Conservation (phyloP, 192 early-diverging fungal genomes). For the Coemansia sp. region DNA sequence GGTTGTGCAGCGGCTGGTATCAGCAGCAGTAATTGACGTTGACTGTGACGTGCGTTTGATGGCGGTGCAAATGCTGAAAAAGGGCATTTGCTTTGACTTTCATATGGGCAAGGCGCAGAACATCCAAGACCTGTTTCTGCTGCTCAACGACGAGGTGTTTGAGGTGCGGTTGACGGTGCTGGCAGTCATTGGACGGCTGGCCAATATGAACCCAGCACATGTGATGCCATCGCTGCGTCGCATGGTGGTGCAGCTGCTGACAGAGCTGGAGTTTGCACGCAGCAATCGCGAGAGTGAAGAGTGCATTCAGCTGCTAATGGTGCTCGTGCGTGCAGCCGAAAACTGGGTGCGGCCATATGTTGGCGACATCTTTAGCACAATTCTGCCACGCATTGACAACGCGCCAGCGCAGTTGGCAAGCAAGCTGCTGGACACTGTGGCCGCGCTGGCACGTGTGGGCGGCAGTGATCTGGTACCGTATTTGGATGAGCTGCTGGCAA, state of each 20-base stretch:
- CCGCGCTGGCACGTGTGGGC: constrained; percentile 78
- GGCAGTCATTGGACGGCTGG: constrained; percentile 82
- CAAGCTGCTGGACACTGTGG: constrained; percentile 60
- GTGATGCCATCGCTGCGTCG: constrained; percentile 93
- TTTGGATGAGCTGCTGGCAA: constrained; percentile 75
- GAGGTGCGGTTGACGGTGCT: constrained; percentile 83
- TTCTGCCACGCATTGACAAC: constrained; percentile 83
- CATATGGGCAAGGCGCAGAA: constrained; percentile 91
- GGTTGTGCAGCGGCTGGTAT: constrained; percentile 82
- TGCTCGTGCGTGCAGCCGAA: constrained; percentile 78
- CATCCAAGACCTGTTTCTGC: constrained; percentile 84
- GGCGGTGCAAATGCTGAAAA: constrained; percentile 44
- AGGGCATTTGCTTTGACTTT: constrained; percentile 79
- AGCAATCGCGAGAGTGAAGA: constrained; percentile 53
- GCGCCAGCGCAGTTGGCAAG: constrained; percentile 66
- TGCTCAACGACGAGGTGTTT: constrained; percentile 93
- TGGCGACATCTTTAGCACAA: constrained; percentile 78
- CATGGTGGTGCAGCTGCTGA: constrained; percentile 85
- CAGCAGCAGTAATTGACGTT: constrained; percentile 83
- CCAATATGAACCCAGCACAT: constrained; percentile 90
- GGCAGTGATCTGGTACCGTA: constrained; percentile 83
- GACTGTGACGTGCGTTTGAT: constrained; percentile 35
- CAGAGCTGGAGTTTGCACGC: constrained; percentile 87
- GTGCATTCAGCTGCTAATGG: constrained; percentile 65
- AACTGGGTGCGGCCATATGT: constrained; percentile 92